These are phyloP conservation scores for Amanita phalloides DNA, from an alignment of 768 basidiomycete genomes.

Conservation along the genomic window DNA sequence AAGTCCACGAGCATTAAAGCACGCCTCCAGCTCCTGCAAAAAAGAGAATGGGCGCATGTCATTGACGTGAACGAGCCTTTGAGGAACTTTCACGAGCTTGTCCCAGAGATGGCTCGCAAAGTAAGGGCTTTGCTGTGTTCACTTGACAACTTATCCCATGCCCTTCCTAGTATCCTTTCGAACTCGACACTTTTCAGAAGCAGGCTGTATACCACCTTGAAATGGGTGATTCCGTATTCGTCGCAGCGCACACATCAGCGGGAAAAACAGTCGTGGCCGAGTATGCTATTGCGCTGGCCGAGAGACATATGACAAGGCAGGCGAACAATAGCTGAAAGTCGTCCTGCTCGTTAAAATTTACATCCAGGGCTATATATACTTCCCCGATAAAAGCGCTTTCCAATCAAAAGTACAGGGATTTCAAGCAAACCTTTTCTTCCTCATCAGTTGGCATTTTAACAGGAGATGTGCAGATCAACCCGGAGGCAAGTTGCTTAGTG, in stretches of 20 bases:
- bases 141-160: not conserved
- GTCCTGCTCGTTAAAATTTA: slow-evolving; percentile 8
- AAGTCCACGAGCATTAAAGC: slow-evolving; percentile 27
- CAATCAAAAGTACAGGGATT: slow-evolving; percentile 98
- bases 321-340: not conserved
- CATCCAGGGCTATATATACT: slow-evolving; percentile 86
- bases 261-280: slow-evolving; percentile 99
- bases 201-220: slow-evolving; percentile 97
- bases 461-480: slow-evolving; percentile 98
- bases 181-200: slow-evolving; percentile 97
- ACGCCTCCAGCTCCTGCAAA: slow-evolving; percentile 42
- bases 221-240: slow-evolving; percentile 95
- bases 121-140: slow-evolving; percentile 26
- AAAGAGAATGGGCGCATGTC: slow-evolving; percentile 97
- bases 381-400: slow-evolving; percentile 98
- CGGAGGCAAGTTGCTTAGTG: slow-evolving; percentile 92
- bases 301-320: slow-evolving; percentile 98
- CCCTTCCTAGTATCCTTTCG: slow-evolving; percentile 81
- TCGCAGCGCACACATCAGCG: slow-evolving; percentile 99
- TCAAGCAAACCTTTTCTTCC: slow-evolving; percentile 91
- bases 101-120: slow-evolving; percentile 94
- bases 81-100: slow-evolving; percentile 81
- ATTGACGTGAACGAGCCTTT: slow-evolving; percentile 90
- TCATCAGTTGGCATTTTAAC: slow-evolving; percentile 92
- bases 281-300: slow-evolving; percentile 94